Percentiles rank a stretch among this genome's conserved stretches.
Evolutionary conservation across 169 alveolate genomes (phyloP).

Genomic region (Plasmodium vivax): DNA sequence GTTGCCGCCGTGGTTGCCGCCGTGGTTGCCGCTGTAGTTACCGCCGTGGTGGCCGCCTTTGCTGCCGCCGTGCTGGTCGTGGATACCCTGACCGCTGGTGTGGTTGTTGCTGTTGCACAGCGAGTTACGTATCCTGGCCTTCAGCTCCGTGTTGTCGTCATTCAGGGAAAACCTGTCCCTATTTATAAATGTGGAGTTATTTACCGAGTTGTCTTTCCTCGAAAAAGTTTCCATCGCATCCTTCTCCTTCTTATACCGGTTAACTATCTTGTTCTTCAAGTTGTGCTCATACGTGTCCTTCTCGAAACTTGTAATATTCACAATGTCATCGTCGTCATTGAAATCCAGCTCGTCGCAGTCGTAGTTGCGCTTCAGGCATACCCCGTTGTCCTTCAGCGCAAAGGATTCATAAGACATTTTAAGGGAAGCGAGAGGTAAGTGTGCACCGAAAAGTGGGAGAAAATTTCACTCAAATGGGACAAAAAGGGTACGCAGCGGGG

Average conservation of each 20-base stretch:
- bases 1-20: background rate
- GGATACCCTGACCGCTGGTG: background rate
- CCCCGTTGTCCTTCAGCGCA: background rate
- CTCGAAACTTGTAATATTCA: slow-evolving; percentile 2
- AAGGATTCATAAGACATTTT: slow-evolving; percentile 58
- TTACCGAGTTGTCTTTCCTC: slow-evolving; percentile 17
- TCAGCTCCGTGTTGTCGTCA: slow-evolving; percentile 42
- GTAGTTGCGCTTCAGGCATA: background rate
- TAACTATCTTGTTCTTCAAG: slow-evolving; percentile 18
- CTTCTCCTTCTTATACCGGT: slow-evolving; percentile 9
- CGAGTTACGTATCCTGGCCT: slow-evolving; percentile 33
- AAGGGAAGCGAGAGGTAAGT: background rate
- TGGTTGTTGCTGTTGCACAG: slow-evolving; percentile 27
- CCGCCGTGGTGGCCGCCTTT: background rate
- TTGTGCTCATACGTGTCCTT: background rate
- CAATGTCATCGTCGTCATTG: slow-evolving; percentile 31
- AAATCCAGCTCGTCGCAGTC: slow-evolving; percentile 21
- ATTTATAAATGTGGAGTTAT: slow-evolving; percentile 5
- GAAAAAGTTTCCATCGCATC: slow-evolving; percentile 8
- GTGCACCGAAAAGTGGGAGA: background rate
- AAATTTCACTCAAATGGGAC: background rate
- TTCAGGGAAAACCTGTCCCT: slow-evolving; percentile 5
- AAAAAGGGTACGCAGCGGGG: background rate
- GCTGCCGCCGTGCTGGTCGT: background rate
- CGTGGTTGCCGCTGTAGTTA: background rate